Evolutionary conservation across 129 eudicot species (phyloP).

Genomic region (Kitagawia praeruptora): DNA sequence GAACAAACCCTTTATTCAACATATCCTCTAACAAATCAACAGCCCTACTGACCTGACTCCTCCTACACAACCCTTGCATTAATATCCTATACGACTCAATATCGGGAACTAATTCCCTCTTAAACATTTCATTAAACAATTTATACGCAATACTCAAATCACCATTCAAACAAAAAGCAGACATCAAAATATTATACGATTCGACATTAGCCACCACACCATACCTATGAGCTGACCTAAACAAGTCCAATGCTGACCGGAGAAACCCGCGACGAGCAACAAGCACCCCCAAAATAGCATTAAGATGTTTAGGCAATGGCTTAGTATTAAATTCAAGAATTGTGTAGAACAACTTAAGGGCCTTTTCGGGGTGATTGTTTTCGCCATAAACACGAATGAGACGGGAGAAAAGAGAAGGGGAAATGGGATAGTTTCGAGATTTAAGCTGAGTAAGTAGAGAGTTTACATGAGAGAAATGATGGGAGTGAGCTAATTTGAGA

Average conservation of each 20-base stretch:
- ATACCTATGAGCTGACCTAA: conserved; percentile 10
- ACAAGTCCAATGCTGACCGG: conserved; percentile 7
- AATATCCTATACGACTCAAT: conserved; percentile 61
- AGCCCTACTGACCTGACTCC: conserved; percentile 74
- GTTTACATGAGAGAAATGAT: conserved; percentile 56
- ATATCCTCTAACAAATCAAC: conserved; percentile 76
- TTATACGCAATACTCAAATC: conserved; percentile 59
- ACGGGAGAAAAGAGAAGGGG: conserved; percentile 58
- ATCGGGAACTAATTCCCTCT: conserved; percentile 63
- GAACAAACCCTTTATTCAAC: conserved; percentile 86
- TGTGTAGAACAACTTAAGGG: conserved; percentile 54
- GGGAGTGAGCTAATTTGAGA: conserved; percentile 61
- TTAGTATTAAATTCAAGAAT: conserved; percentile 54
- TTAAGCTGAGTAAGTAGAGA: conserved; percentile 40
- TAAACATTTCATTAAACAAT: conserved; percentile 66
- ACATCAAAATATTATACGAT: conserved; percentile 72
- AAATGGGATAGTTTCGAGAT: conserved; percentile 21
- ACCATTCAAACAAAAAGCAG: conserved; percentile 47
- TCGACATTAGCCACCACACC: conserved; percentile 38
- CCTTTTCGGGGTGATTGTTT: conserved; percentile 55
- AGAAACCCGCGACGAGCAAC: conserved; percentile 6
- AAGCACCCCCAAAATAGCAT: conserved; percentile 1
- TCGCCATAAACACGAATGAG: conserved; percentile 64
- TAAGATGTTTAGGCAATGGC: conserved; percentile 26
- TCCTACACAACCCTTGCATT: conserved; percentile 84